A percentile compares a stretch with the other conserved stretches of the same genome.
Conservation (phyloP, 768 basidiomycete genomes). For the Cystobasidium onofrii region DNA sequence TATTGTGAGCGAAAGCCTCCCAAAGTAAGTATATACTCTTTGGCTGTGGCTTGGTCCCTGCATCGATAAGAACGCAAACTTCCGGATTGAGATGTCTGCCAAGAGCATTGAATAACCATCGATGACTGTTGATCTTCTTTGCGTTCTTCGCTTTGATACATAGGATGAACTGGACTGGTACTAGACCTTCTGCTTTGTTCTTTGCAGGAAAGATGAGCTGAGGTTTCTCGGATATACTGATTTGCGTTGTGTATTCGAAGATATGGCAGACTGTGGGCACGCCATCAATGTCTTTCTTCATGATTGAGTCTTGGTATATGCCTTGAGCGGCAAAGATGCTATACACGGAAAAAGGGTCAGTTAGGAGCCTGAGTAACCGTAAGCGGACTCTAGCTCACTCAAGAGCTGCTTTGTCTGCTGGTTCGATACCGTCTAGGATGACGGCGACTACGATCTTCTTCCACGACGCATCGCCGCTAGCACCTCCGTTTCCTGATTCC, state of each 20-base stretch:
- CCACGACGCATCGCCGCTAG: conserved; percentile 52
- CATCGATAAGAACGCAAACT: conserved; percentile 83
- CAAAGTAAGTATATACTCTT: conserved; percentile 75
- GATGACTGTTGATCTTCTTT: conserved; percentile 93
- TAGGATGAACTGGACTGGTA: conserved; percentile 52
- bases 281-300: conserved; percentile 43
- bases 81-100: conserved; percentile 58
- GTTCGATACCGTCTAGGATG: conserved; percentile 77
- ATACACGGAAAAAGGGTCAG: neutral
- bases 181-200: conserved; percentile 82
- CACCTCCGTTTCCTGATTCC: conserved; percentile 50
- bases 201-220: conserved; percentile 82
- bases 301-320: conserved; percentile 43
- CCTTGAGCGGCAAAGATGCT: conserved; percentile 49
- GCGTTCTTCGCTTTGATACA: conserved; percentile 58
- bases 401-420: conserved; percentile 70
- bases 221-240: conserved; percentile 83
- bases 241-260: conserved; percentile 96
- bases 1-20: conserved; percentile 59
- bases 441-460: conserved; percentile 59
- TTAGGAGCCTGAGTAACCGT: too few relatives aligned
- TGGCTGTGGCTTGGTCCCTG: conserved; percentile 89
- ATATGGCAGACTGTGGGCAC: conserved; percentile 76
- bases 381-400: too few relatives aligned
- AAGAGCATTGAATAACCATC: conserved; percentile 97